Evolutionary conservation across 1,284 basidiomycete species (phyloP).

Genomic region (Tremellales sp.): DNA sequence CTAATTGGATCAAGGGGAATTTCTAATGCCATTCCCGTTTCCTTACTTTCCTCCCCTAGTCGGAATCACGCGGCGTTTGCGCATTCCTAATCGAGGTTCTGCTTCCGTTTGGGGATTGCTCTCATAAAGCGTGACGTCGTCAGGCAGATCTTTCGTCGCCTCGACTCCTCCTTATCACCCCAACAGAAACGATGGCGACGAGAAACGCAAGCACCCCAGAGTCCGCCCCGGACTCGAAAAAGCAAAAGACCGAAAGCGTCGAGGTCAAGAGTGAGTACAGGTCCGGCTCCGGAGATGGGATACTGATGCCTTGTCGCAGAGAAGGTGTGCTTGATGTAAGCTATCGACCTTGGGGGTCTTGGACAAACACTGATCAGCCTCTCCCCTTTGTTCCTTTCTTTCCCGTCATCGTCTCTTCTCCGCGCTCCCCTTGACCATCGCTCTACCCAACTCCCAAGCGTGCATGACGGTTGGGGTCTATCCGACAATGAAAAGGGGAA

Average conservation of each 20-base stretch:
- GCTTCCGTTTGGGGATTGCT: too few relatives aligned
- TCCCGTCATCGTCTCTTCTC: background rate
- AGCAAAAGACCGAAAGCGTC: conserved; percentile 31
- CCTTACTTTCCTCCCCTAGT: too few relatives aligned
- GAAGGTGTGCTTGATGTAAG: conserved; percentile 85
- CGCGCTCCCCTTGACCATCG: background rate
- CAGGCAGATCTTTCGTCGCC: too few relatives aligned
- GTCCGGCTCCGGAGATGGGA: background rate
- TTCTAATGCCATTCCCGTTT: too few relatives aligned
- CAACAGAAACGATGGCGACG: too few relatives aligned
- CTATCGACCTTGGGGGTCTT: conserved; percentile 4
- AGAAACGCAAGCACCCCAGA: too few relatives aligned
- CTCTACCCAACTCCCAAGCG: conserved; percentile 51
- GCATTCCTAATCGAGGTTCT: too few relatives aligned
- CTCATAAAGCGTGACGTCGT: too few relatives aligned
- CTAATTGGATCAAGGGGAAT: too few relatives aligned
- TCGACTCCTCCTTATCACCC: too few relatives aligned
- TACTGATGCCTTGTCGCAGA: conserved; percentile 47
- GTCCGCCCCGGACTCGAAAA: conserved; percentile 27
- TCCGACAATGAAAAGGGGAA: conserved; percentile 70
- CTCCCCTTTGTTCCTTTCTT: background rate
- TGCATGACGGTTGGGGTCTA: conserved; percentile 92
- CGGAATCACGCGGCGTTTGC: too few relatives aligned
- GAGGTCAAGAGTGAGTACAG: conserved; percentile 34
- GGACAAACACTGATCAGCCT: background rate